Conservation (phyloP, 345 rosid species). For the Salix koriyanagi region DNA sequence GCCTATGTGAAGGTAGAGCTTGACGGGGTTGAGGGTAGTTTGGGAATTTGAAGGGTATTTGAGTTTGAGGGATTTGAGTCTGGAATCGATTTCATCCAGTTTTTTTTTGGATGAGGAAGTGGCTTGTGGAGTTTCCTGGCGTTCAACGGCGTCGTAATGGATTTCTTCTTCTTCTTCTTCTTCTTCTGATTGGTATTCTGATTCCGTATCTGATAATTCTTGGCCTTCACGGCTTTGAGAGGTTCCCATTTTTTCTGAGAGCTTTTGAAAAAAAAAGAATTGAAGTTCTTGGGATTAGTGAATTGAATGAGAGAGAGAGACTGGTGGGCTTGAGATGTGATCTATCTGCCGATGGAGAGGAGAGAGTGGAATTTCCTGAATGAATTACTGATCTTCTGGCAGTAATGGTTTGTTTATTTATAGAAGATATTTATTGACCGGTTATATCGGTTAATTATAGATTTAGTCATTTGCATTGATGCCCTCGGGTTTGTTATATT, state of each 20-base stretch:
- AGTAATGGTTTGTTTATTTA: neutral
- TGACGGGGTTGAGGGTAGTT: slow-evolving; percentile 39
- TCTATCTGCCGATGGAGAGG: neutral
- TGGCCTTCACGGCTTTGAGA: slow-evolving; percentile 26
- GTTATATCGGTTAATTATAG: neutral
- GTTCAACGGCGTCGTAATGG: slow-evolving; percentile 19
- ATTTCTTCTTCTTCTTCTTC: slow-evolving; percentile 8
- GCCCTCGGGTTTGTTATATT: too few species aligned
- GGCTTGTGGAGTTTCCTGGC: slow-evolving; percentile 13
- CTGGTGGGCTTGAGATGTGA: neutral
- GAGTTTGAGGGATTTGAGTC: slow-evolving; percentile 50
- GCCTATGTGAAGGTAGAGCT: slow-evolving; percentile 77
- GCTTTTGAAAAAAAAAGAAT: neutral
- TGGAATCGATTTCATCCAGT: slow-evolving; percentile 43
- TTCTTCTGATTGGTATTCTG: slow-evolving; percentile 17
- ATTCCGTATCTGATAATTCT: slow-evolving; percentile 19
- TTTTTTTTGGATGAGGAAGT: slow-evolving; percentile 5
- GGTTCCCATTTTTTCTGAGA: slow-evolving; percentile 13
- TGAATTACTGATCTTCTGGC: neutral
- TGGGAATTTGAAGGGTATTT: slow-evolving; percentile 27
- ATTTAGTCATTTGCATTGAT: neutral
- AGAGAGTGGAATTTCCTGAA: neutral
- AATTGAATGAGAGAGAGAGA: neutral
- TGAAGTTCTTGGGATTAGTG: neutral
- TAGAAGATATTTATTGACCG: neutral